Percentiles rank a stretch among this genome's conserved stretches.
Evolutionary conservation across 176 grass and related monocot genomes (phyloP).

Genomic region (Oryza meyeriana): DNA sequence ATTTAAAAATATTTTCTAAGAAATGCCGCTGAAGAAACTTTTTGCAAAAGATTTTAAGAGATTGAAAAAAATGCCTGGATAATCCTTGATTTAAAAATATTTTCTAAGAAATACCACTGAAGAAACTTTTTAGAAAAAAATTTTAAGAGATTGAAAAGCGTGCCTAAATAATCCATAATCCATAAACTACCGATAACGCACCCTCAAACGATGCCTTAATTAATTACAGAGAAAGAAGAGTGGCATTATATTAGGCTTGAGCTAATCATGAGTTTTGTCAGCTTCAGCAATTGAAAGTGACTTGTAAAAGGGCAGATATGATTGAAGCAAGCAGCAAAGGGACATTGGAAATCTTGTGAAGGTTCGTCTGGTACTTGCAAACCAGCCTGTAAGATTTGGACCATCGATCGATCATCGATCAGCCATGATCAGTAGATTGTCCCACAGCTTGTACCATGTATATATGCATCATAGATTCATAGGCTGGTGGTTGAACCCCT

Average conservation of each 20-base stretch:
- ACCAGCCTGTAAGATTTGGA: slow-evolving; percentile 40
- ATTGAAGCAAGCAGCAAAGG: slow-evolving; percentile 27
- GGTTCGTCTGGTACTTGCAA: slow-evolving; percentile 34
- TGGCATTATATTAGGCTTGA: background rate
- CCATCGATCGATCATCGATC: slow-evolving; percentile 26
- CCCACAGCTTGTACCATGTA: background rate
- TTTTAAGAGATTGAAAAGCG: fast-evolving
- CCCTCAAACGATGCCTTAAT: background rate
- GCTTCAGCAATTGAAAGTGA: background rate
- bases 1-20: no score
- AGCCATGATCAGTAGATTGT: background rate
- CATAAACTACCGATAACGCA: background rate
- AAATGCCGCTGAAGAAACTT: no score
- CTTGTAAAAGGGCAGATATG: slow-evolving; percentile 22
- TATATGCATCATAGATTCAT: slow-evolving; percentile 3
- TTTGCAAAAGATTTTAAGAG: no score
- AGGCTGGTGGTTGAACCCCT: slow-evolving; percentile 21
- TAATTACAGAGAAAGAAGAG: background rate
- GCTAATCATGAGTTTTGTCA: slow-evolving; percentile 7
- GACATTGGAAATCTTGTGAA: slow-evolving; percentile 39
- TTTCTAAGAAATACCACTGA: no score
- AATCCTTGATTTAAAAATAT: no score
- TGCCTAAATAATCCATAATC: background rate
- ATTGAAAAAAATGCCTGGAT: no score
- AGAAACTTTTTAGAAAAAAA: no score